Percentiles rank a stretch among this genome's conserved stretches.
Conservation (phyloP, 2,329 filamentous ascomycete genomes). For the Ploettnerulaceae sp. region DNA sequence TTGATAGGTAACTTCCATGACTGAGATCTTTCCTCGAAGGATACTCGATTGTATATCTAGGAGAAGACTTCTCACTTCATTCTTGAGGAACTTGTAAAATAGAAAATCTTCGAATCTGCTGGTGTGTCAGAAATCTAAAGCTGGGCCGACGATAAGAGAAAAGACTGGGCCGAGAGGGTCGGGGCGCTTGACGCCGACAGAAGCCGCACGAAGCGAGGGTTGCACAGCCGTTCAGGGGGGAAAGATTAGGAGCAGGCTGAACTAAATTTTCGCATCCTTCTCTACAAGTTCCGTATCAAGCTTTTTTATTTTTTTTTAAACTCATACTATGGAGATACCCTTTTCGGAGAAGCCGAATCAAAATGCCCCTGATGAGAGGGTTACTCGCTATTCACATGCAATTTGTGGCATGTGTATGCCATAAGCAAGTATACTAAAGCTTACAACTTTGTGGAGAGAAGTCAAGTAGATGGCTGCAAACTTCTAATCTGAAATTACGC, state of each 20-base stretch:
- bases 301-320: background rate
- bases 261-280: constrained; percentile 1
- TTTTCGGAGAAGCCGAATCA: background rate
- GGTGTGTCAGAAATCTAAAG: too few species aligned
- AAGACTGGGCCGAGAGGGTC: too few species aligned
- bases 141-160: too few species aligned
- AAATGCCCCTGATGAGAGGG: background rate
- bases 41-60: too few species aligned
- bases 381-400: background rate
- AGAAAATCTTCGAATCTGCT: too few species aligned
- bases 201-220: constrained; percentile 3
- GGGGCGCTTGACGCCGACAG: too few species aligned
- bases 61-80: too few species aligned
- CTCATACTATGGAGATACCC: background rate
- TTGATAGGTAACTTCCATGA: background rate
- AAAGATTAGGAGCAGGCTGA: background rate
- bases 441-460: too few species aligned
- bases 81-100: too few species aligned
- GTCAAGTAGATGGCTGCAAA: too few species aligned
- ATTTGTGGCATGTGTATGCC: background rate
- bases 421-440: too few species aligned
- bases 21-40: background rate
- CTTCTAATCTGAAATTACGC: too few species aligned
- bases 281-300: constrained; percentile 1
- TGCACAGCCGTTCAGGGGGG: constrained; percentile 4